A percentile compares a stretch with the other conserved stretches of the same genome.
Evolutionary conservation across 2,329 filamentous ascomycete genomes (phyloP).

Genomic region (Fusarium neocosmosporiellum): DNA sequence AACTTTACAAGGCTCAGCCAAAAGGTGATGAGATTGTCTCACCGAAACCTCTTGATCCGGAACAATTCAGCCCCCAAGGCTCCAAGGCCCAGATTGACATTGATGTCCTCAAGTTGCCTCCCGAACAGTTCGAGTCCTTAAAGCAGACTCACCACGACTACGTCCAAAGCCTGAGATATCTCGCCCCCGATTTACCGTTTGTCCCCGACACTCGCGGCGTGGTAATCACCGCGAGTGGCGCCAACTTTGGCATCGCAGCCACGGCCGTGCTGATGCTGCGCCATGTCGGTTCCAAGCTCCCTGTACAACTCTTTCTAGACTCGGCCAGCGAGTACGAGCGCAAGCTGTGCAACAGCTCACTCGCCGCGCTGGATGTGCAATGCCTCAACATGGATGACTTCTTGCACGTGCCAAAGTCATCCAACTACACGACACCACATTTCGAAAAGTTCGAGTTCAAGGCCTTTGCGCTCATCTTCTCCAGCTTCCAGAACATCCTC

Average conservation of each 20-base stretch:
- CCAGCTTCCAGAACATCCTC: slow-evolving; percentile 37
- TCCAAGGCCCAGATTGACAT: slow-evolving; percentile 7
- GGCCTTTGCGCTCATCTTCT: slow-evolving; percentile 35
- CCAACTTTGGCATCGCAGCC: slow-evolving; percentile 29
- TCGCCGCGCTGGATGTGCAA: slow-evolving; percentile 13
- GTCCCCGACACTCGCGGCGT: slow-evolving; percentile 20
- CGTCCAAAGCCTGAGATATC: slow-evolving; percentile 16
- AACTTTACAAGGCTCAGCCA: slow-evolving; percentile 28
- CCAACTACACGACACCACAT: slow-evolving; percentile 4
- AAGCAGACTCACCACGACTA: slow-evolving; percentile 28
- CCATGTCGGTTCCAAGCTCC: slow-evolving; percentile 32
- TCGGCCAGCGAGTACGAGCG: slow-evolving; percentile 26
- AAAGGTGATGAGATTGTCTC: slow-evolving; percentile 21
- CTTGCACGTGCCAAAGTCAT: slow-evolving; percentile 7
- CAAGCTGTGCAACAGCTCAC: slow-evolving; percentile 11
- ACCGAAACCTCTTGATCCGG: slow-evolving; percentile 13
- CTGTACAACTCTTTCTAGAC: slow-evolving; percentile 34
- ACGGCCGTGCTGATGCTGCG: slow-evolving; percentile 39
- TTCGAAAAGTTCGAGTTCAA: slow-evolving; percentile 38
- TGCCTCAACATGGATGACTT: slow-evolving; percentile 40
- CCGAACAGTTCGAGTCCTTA: slow-evolving; percentile 22
- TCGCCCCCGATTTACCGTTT: slow-evolving; percentile 28
- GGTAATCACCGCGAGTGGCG: slow-evolving; percentile 36
- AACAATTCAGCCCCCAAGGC: slow-evolving; percentile 32
- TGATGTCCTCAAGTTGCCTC: slow-evolving; percentile 24